phyloP scores from a whole-genome alignment of 768 basidiomycete genomes.

The Cyclocybe aegerita region DNA sequence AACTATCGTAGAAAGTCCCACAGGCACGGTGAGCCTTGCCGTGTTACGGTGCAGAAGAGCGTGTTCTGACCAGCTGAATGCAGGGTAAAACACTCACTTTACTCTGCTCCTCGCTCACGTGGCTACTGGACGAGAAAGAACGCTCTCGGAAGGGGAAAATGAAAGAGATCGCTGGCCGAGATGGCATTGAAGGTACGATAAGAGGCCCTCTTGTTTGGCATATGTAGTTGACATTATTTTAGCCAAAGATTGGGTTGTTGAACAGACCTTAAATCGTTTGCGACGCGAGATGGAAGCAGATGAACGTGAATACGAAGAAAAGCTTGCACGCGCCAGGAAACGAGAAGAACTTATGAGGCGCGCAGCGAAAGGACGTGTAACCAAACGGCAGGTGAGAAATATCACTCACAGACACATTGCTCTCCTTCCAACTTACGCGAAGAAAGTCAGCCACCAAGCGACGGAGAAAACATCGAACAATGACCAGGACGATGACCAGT shows the following conservation, averaged over 20 bases:
- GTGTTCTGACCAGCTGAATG: not conserved
- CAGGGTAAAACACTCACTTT: constrained; percentile 89
- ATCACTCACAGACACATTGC: too few relatives aligned
- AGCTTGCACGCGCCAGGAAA: constrained; percentile 58
- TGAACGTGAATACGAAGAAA: constrained; percentile 62
- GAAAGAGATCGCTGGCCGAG: constrained; percentile 34
- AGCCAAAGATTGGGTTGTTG: constrained; percentile 76
- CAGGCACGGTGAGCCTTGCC: constrained; percentile 67
- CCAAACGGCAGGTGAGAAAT: constrained; percentile 54
- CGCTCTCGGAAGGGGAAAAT: constrained; percentile 70
- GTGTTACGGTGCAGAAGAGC: not conserved
- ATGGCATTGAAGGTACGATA: constrained; percentile 26
- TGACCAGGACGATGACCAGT: constrained; percentile 61
- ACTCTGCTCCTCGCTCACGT: constrained; percentile 73
- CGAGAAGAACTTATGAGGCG: constrained; percentile 57
- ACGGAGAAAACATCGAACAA: constrained; percentile 12
- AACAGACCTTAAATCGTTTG: constrained; percentile 67
- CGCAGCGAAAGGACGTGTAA: constrained; percentile 53
- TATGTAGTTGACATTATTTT: not conserved
- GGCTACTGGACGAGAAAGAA: constrained; percentile 69
- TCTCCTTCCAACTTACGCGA: constrained; percentile 5
- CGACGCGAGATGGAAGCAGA: constrained; percentile 65
- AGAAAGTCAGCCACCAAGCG: constrained; percentile 1
- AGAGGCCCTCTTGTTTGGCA: not conserved
- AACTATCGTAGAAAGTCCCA: constrained; percentile 86